A percentile compares a stretch with the other conserved stretches of the same genome.
Evolutionary conservation across 1,284 basidiomycete genomes (phyloP).

Genomic region (Megacollybia platyphylla): DNA sequence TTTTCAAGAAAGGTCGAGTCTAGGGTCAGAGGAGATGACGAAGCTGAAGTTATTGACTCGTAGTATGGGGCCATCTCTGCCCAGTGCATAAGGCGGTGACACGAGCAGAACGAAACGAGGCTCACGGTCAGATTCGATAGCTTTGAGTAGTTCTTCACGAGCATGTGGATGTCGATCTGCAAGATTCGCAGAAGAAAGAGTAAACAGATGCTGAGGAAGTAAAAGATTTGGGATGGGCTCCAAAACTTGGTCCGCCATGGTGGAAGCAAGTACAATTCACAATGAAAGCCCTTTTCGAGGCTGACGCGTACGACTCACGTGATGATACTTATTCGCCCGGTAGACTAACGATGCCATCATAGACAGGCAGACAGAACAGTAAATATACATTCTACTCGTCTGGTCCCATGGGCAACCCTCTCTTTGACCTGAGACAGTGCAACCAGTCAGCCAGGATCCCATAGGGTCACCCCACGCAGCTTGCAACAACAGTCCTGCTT

Average conservation of each 20-base stretch:
- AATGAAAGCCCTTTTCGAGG: too few species aligned
- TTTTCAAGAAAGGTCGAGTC: conserved; percentile 52
- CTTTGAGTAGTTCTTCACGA: conserved; percentile 53
- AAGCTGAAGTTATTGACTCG: conserved; percentile 35
- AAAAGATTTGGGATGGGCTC: conserved; percentile 79
- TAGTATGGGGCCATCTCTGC: conserved; percentile 81
- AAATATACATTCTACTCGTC: too few species aligned
- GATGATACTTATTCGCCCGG: too few species aligned
- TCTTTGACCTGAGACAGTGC: background rate
- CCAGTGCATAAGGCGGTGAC: background rate
- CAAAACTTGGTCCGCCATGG: conserved; percentile 77
- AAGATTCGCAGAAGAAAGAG: conserved; percentile 52
- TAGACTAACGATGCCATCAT: too few species aligned
- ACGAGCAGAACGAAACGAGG: conserved; percentile 9
- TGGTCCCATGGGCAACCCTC: background rate
- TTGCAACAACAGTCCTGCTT: too few species aligned
- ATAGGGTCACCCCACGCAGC: too few species aligned
- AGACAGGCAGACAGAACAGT: too few species aligned
- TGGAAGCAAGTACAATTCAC: conserved; percentile 4
- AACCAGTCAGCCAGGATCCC: background rate
- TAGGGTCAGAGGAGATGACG: conserved; percentile 24
- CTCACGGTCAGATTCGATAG: conserved; percentile 79
- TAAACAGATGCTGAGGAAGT: conserved; percentile 69
- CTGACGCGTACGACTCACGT: too few species aligned
- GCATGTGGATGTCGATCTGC: conserved; percentile 57